Evolutionary conservation across 2,329 filamentous ascomycete species (phyloP), one percentile per base, ranked within the genome.

Genomic region (Calonectria fujianensis): DNA sequence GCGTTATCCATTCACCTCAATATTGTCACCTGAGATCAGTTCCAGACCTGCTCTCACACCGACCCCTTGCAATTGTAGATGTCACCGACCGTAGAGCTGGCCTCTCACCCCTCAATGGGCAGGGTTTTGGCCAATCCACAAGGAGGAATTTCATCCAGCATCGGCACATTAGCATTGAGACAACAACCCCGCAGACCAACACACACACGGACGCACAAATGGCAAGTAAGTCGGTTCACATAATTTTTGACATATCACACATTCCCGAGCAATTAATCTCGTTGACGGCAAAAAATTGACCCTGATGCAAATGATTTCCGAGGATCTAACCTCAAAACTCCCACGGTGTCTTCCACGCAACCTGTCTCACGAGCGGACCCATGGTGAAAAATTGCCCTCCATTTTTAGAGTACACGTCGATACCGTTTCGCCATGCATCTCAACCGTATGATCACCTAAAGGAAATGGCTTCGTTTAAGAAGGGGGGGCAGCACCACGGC

Each of bases 401-500:
- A 79, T 84, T 85, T 84, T 86, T 84, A 87, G 84, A 88, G 84
- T 88, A 88, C 87, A 88, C 87, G 86, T 82, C 86, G 86, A 81
- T 85, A 80, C 84, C 80, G 81, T 73, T 83, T 85, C 84, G 83
- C 83, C 84, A 86, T 86, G 84, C 83, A 84, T 85, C 84, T 83
- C 83, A 83, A 84, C 83, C 86, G 83, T 86, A 54, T 65, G 82
- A 85, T 85, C 84, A 85, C 83, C 84, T 82, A 83, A 85, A 84
- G 83, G 83, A 83, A 82, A 82, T 83, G 80, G 83, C 66, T 80
- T 85, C 81, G 82, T 85, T 90, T 91, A 92, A 84, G 91, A 93
- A 82, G 92, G 89, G 85, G 94, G 92, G 88, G 94, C 91, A 85
- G 94, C 91, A 85, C 94, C 94, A 90, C 95, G 94, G 88, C 95